Conservation (phyloP, 108 stramenopile species). For the Nitzschia palea region DNA sequence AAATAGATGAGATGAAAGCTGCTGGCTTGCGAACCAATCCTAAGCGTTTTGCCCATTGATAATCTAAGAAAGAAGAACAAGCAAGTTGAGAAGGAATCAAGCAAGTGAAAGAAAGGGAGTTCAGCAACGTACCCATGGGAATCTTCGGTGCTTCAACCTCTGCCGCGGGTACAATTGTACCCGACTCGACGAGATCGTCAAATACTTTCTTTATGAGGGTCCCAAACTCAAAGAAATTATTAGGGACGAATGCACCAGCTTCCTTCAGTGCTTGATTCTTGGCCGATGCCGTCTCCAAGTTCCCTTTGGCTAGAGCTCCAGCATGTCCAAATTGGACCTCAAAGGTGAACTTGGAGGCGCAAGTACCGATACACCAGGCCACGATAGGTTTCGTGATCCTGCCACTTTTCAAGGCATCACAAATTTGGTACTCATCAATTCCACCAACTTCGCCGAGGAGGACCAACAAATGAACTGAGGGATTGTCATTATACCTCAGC, state of each 20-base stretch:
- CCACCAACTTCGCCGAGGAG: slow-evolving; percentile 91
- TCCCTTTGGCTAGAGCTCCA: slow-evolving; percentile 82
- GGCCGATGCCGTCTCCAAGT: slow-evolving; percentile 80
- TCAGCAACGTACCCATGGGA: slow-evolving; percentile 52
- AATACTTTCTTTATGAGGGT: slow-evolving; percentile 62
- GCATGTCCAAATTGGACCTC: slow-evolving; percentile 95
- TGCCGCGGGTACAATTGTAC: slow-evolving; percentile 47
- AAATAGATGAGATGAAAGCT: slow-evolving; percentile 89
- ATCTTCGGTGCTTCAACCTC: slow-evolving; percentile 72
- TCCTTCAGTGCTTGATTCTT: slow-evolving; percentile 78
- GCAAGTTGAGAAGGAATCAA: neutral
- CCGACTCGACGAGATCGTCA: slow-evolving; percentile 45
- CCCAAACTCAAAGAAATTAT: slow-evolving; percentile 84
- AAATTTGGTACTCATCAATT: slow-evolving; percentile 91
- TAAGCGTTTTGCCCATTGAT: slow-evolving; percentile 88
- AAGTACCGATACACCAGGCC: slow-evolving; percentile 94
- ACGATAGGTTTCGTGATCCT: slow-evolving; percentile 88
- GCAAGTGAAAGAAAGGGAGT: neutral
- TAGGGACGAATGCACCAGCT: slow-evolving; percentile 85
- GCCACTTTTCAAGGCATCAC: slow-evolving; percentile 79
- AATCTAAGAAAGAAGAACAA: slow-evolving; percentile 40
- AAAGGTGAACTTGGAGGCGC: slow-evolving; percentile 87
- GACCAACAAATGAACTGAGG: slow-evolving; percentile 80
- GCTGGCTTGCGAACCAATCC: slow-evolving; percentile 93
- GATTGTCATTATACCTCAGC: slow-evolving; percentile 90